Evolutionary conservation across 768 basidiomycete genomes (phyloP).

Genomic region (Phlebiopsis gigantea): DNA sequence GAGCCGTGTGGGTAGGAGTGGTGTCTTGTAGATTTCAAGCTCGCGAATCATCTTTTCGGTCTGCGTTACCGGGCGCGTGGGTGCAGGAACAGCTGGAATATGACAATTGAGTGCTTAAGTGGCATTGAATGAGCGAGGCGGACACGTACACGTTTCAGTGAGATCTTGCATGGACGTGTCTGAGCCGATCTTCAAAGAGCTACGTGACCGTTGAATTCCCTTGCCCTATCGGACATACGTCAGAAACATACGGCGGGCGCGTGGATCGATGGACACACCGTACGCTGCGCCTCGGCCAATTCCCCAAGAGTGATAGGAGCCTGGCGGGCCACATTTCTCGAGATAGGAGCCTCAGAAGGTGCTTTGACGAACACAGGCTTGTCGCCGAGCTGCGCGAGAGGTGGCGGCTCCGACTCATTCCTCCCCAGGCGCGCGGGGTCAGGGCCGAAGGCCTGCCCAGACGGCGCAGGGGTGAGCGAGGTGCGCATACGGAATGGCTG

Average conservation of each 20-base stretch:
- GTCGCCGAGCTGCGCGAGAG: constrained; percentile 51
- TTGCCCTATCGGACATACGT: background rate
- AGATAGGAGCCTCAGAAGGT: constrained; percentile 29
- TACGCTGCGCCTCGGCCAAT: constrained; percentile 43
- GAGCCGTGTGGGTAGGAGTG: constrained; percentile 60
- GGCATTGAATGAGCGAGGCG: background rate
- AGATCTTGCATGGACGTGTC: constrained; percentile 7
- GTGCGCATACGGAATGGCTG: constrained; percentile 57
- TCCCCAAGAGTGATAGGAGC: constrained; percentile 29
- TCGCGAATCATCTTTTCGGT: constrained; percentile 68
- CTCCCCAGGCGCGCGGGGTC: constrained; percentile 35
- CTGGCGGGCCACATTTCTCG: constrained; percentile 25
- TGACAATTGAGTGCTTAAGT: background rate
- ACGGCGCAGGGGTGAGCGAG: constrained; percentile 67
- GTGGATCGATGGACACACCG: constrained; percentile 34
- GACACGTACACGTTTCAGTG: background rate
- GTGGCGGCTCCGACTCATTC: constrained; percentile 66
- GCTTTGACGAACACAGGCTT: constrained; percentile 70
- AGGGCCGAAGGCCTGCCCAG: constrained; percentile 37
- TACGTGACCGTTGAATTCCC: constrained; percentile 1
- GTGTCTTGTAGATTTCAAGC: constrained; percentile 75
- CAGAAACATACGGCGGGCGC: constrained; percentile 2
- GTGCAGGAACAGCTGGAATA: background rate
- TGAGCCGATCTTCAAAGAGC: constrained; percentile 6
- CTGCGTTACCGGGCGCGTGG: constrained; percentile 36